Base-by-base conservation (phyloP, 805 yeast genomes). In the Dipodascopsis uninucleata region DNA sequence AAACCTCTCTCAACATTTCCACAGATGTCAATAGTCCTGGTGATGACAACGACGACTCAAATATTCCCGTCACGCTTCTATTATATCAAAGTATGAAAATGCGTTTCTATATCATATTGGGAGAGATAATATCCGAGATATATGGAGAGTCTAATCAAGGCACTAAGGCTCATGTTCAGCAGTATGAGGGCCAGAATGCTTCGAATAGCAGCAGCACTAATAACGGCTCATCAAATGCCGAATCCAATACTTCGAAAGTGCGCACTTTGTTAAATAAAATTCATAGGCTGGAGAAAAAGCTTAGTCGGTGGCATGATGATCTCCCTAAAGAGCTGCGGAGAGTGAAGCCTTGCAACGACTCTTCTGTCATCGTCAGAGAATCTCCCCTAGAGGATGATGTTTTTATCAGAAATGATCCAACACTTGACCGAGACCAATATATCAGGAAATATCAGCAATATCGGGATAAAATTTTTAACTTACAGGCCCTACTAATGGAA, bases 401-500 rank as follows among this genome's bases (percentile, higher is more conserved):
- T n/a, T 10, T n/a, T 9, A 10, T 14, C 35, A 8, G 17, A 23
- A 16, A 31, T n/a, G 35, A 31, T n/a, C 35, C 35, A 9, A 10
- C 17, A 23, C 35, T 10, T 9, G 17, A 10, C 8, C 35, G 35
- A 9, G 20, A 23, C 20, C 10, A 31, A 12, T 23, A 23, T 9
- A 31, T 31, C 10, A 8, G 35, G 8, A 31, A 31, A 12, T n/a
- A n/a, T n/a, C n/a, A n/a, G n/a, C n/a, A n/a, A n/a, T n/a, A n/a
- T n/a, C n/a, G n/a, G n/a, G n/a, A n/a, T n/a, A 23, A 16, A 10
- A 31, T 14, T n/a, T 23, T 31, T 9, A 23, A 31, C 10, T 14
- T 31, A 23, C 35, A 31, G 35, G 35, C 35, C 20, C 35, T 31
- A 12, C 17, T 31, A 10, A 10, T 31, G 35, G 20, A 31, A 12